Evolutionary conservation across 1,139 yeast genomes (phyloP).

Genomic region (Lodderomyces metapsilosis): DNA sequence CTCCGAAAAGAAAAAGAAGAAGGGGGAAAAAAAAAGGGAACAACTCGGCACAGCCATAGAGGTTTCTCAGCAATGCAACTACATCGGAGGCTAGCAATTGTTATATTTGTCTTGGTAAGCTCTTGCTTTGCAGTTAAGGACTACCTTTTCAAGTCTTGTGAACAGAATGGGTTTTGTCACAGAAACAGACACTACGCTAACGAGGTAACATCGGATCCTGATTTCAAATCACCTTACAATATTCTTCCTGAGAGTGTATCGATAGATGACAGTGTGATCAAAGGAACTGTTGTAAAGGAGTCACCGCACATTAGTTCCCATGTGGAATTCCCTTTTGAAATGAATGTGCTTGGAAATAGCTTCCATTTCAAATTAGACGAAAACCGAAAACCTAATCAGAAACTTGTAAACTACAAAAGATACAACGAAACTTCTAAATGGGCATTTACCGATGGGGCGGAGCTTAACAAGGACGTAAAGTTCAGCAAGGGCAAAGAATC

Average conservation of each 20-base stretch:
- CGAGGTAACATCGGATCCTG: conserved; percentile 8
- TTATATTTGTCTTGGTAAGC: background rate
- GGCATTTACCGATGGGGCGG: conserved; percentile 39
- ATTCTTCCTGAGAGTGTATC: conserved; percentile 37
- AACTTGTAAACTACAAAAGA: conserved; percentile 39
- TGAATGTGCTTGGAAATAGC: conserved; percentile 54
- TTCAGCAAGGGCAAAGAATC: background rate
- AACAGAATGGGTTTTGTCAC: conserved; percentile 79
- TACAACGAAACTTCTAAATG: conserved; percentile 61
- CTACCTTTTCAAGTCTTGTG: conserved; percentile 76
- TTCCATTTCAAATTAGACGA: conserved; percentile 47
- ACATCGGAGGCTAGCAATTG: background rate
- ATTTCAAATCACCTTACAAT: conserved; percentile 46
- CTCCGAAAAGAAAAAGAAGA: background rate
- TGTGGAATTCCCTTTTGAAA: conserved; percentile 51
- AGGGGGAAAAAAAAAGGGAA: background rate
- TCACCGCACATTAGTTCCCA: conserved; percentile 20
- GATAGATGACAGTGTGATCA: background rate
- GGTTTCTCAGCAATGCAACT: background rate
- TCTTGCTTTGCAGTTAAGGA: conserved; percentile 54
- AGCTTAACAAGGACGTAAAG: conserved; percentile 7
- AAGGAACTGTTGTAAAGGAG: conserved; percentile 49
- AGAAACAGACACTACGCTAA: conserved; percentile 74
- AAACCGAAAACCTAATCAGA: conserved; percentile 24
- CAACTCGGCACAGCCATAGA: background rate